Evolutionary conservation across 306 rosid species (phyloP), one percentile per base, ranked within the genome.

Genomic region (Prosopis cineraria): DNA sequence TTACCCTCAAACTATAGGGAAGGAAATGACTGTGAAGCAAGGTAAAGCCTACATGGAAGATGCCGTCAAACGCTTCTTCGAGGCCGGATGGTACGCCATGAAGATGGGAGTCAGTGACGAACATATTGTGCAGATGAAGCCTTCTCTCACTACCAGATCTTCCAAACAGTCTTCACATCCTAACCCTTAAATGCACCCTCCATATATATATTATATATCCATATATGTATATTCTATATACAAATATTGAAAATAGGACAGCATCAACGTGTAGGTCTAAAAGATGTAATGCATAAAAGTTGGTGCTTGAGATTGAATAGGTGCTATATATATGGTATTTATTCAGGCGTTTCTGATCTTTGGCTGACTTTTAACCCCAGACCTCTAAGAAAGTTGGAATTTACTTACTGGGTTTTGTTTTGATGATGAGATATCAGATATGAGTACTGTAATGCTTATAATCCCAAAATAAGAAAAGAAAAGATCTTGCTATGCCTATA

Each of bases 121-220:
- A 59, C 89, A 85, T 55, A 89, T 90, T 52, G 97, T 94, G 39
- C 93, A 89, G 68, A 94, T 91, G 97, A 94, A 87, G 72, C 98
- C 98, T 33, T 94, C 97, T 74, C 91, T 91, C 78, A 88, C 96
- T 44, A 80, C 97, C 27, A 86, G 97, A 78, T 58, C 88, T 52
- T 79, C 88, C 33, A 80, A 13, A 68, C 17, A 82, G 64, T 47
- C 81, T 52, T 10, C 84, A 47, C 66, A 53, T 63, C 72, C 20
- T 68, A 82, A 82, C 13, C 88, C 88, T 11, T 82, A 77, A 77
- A 65, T 0, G 0, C n/a, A 27, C 31, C 62, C 16, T 10, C 60
- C 30, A 58, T 24, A n/a, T 20, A 52, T 52, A 20, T 0, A 52
- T n/a, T 52, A 20, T 0, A 52, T n/a, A 20, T 52, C 3, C 24